A percentile compares a stretch with the other conserved stretches of the same genome.
These are phyloP conservation scores for Noccaea caerulescens DNA, from an alignment of 345 rosid genomes.

Conservation along the genomic window DNA sequence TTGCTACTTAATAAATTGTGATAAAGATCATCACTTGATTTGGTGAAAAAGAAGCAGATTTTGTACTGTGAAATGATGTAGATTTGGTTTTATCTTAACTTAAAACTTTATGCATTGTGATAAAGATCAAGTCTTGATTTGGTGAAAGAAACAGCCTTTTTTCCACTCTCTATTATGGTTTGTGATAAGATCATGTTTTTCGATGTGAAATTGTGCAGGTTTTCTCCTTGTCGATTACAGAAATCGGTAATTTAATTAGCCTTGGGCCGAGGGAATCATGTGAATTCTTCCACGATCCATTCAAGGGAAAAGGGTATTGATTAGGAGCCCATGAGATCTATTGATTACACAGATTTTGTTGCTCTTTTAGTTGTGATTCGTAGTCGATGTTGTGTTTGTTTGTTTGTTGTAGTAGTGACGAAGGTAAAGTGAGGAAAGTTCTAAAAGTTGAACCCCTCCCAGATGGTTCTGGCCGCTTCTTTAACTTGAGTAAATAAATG, in stretches of 20 bases:
- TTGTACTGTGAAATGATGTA: conserved; percentile 23
- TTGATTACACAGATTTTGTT: background rate
- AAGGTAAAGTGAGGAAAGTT: conserved; percentile 89
- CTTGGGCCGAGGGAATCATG: conserved; percentile 77
- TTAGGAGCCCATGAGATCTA: background rate
- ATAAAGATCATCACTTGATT: background rate
- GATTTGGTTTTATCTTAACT: conserved; percentile 40
- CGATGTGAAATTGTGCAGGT: conserved; percentile 49
- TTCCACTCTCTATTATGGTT: background rate
- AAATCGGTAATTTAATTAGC: conserved; percentile 72
- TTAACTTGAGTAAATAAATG: conserved; percentile 71
- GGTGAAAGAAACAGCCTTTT: conserved; percentile 5
- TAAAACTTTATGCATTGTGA: background rate
- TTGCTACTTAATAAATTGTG: background rate
- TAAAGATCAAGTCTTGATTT: background rate
- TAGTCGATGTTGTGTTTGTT: conserved; percentile 14
- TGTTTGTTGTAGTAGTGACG: conserved; percentile 65
- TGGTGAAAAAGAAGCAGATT: background rate
- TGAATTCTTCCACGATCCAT: conserved; percentile 88
- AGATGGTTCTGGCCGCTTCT: conserved; percentile 94
- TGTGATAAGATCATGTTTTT: conserved; percentile 4
- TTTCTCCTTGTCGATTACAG: conserved; percentile 80
- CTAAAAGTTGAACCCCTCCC: conserved; percentile 95
- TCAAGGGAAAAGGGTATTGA: conserved; percentile 78
- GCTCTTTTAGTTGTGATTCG: background rate